Evolutionary conservation across 1,284 basidiomycete species (phyloP), one percentile per base, ranked within the genome.

Genomic region (Grifola frondosa): DNA sequence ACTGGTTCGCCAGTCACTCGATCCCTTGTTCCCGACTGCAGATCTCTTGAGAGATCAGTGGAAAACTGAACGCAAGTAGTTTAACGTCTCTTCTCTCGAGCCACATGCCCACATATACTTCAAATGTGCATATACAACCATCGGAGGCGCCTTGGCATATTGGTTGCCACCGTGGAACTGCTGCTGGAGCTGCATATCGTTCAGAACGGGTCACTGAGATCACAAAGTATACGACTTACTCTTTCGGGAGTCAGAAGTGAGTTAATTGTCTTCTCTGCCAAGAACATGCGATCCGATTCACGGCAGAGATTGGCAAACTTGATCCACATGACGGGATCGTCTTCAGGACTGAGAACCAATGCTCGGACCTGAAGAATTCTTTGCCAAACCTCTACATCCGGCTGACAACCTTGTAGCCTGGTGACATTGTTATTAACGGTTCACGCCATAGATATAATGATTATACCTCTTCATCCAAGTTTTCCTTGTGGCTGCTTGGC

Each of bases 311-410:
- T 92, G 17, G 90, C 91, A 59, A 93, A 92, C 64, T 91, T 88
- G 68, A 93, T 98, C 96, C 96, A 98, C 79, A 97, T 98, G 42
- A 91, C 82, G 39, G 91, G 93, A 60, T 98, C 95, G 57, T 97
- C 94, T 52, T 90, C 90, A 0, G 97, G 97, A 33, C 84, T 91
- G 23, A 98, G 74, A 17, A 99, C 95, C 37, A 99, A 78, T 1
- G 94, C 93, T 46, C 97, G 84, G 29, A 99, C 93, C 70, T 98
- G 96, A 13, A 99, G 71, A 36, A 99, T 93, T 17, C 96, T 84
- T 67, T 99, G 97, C 97, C 97, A 99, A 4, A 97, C 94, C 65
- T 99, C 97, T 15, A 99, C 97, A 56, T 99, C 97, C 13, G 93
- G 91, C 63, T 99, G 95, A 66, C 96, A 98, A 3, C 95, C 97